These are phyloP conservation scores for Gaultheria prostrata DNA, from an alignment of 148 eudicot genomes.

Conservation along the genomic window DNA sequence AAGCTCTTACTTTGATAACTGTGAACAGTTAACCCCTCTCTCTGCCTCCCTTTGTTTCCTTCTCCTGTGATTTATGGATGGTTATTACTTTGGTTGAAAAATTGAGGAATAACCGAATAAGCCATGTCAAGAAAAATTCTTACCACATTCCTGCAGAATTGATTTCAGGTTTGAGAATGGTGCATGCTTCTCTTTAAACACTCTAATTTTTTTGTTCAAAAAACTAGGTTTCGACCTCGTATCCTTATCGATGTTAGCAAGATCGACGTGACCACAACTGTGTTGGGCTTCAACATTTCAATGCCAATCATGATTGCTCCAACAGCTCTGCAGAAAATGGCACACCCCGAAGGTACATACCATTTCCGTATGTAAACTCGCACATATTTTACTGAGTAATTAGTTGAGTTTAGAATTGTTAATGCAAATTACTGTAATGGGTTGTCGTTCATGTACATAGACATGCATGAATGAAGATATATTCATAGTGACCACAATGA, in stretches of 20 bases:
- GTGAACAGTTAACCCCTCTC: not conserved
- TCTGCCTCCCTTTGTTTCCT: not conserved
- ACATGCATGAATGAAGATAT: not conserved
- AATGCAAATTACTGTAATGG: not conserved
- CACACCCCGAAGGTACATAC: conserved; percentile 78
- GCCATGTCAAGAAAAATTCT: not conserved
- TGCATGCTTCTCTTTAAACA: not conserved
- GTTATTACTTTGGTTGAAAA: not conserved
- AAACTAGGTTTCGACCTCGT: conserved; percentile 79
- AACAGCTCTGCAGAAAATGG: conserved; percentile 87
- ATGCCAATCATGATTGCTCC: conserved; percentile 99
- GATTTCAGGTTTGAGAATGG: not conserved
- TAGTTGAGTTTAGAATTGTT: not conserved
- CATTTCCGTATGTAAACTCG: conserved; percentile 5
- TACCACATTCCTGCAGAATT: not conserved
- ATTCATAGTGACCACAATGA: not conserved
- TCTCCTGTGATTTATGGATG: conserved; percentile 4
- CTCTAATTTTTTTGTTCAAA: not conserved
- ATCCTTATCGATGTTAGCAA: conserved; percentile 75
- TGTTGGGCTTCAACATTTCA: conserved; percentile 74
- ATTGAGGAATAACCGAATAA: conserved; percentile 9
- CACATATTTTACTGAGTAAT: not conserved
- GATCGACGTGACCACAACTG: conserved; percentile 59
- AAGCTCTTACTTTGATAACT: conserved; percentile 20
- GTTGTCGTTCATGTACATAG: too few relatives aligned